These are phyloP conservation scores for Aspergillus campestris DNA, from an alignment of 495 filamentous ascomycete species.

Conservation along the genomic window DNA sequence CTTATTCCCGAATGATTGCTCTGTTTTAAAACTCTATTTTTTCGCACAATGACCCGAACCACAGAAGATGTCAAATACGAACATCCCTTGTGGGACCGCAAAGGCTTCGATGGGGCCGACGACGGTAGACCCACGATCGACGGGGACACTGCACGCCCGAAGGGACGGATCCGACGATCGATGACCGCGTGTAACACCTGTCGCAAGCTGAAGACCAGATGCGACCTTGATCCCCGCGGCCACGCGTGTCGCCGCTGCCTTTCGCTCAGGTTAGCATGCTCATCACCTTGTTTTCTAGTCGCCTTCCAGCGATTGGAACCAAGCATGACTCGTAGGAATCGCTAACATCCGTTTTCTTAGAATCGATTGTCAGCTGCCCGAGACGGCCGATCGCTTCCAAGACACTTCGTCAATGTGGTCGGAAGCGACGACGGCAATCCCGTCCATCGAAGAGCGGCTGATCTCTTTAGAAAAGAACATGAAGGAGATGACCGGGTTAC, in stretches of 20 bases:
- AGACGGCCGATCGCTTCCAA: constrained; percentile 29
- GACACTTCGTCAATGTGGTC: constrained; percentile 28
- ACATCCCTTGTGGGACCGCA: constrained; percentile 23
- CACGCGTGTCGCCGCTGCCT: constrained; percentile 36
- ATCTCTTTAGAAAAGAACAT: constrained; percentile 29
- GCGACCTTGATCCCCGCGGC: constrained; percentile 31
- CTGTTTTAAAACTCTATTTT: neutral
- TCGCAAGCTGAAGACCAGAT: constrained; percentile 37
- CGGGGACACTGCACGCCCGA: constrained; percentile 21
- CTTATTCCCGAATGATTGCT: neutral
- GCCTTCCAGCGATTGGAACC: neutral
- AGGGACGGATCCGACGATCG: constrained; percentile 33
- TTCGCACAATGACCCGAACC: constrained; percentile 22
- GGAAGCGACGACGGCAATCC: constrained; percentile 25
- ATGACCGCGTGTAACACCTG: constrained; percentile 39
- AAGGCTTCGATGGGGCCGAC: constrained; percentile 18
- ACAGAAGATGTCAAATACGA: constrained; percentile 13
- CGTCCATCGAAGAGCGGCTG: constrained; percentile 33
- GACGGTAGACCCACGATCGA: constrained; percentile 19
- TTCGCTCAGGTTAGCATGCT: constrained; percentile 24
- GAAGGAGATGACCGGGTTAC: constrained; percentile 32
- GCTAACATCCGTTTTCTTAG: constrained; percentile 14
- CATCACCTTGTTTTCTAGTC: neutral
- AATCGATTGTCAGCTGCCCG: constrained; percentile 34
- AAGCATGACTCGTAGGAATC: constrained; percentile 1